Evolutionary conservation across 352 stramenopile species (phyloP).

Genomic region (Thalassiosira mediterranea): DNA sequence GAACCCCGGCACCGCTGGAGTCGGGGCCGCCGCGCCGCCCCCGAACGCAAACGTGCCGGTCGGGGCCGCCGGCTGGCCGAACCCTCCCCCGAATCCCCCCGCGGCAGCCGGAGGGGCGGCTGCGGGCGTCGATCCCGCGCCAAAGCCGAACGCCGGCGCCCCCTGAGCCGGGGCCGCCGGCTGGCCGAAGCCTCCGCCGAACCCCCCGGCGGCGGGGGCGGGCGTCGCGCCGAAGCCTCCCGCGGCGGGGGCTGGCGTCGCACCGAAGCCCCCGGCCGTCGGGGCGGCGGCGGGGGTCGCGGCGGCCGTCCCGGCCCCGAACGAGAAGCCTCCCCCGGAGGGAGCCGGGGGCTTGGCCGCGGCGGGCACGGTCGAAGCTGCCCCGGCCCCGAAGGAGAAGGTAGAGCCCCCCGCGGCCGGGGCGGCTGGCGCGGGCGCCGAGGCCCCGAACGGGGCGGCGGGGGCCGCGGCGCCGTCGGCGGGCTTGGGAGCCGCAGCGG

Average conservation of each 20-base stretch:
- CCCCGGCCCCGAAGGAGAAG: conserved; percentile 1
- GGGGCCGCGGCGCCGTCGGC: background rate
- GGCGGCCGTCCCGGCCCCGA: conserved; percentile 11
- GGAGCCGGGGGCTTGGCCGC: conserved; percentile 1
- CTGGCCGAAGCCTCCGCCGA: background rate
- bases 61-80: conserved; percentile 1
- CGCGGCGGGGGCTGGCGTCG: conserved; percentile 5
- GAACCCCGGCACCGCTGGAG: conserved; percentile 4
- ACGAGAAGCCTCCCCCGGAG: conserved; percentile 7
- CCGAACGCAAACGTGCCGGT: conserved; percentile 11
- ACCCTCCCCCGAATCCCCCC: conserved; percentile 1
- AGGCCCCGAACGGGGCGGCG: conserved; percentile 25
- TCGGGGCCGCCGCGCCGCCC: conserved; percentile 2
- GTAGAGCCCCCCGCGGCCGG: background rate
- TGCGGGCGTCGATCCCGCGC: background rate
- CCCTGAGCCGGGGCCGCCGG: no score
- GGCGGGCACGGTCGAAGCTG: background rate
- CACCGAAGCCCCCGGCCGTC: conserved; percentile 11
- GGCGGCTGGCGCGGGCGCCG: conserved; percentile 6
- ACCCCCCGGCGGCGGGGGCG: background rate
- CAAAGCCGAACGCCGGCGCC: conserved; percentile 17
- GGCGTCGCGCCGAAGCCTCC: conserved; percentile 14
- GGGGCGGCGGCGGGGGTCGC: conserved; percentile 9
- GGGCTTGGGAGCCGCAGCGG: background rate
- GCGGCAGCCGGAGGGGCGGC: background rate